Base-by-base conservation (phyloP, 202 grass and related monocot genomes). In the Elaeis oleifera region DNA sequence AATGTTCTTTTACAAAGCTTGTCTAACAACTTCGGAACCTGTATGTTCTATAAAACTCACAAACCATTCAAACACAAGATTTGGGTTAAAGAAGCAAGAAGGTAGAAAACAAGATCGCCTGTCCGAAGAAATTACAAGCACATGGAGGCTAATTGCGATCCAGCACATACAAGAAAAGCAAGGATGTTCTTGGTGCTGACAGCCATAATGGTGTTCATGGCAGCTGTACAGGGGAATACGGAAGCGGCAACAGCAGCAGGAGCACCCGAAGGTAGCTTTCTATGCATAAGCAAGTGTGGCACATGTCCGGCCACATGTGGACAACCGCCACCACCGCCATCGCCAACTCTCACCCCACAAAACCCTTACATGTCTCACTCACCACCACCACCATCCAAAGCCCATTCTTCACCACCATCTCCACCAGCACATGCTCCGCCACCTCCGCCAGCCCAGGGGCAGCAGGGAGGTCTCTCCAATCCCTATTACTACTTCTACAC, bases 401-500 rank as follows among this genome's bases (percentile, higher is more conserved):
- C 59, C 54, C 13, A 25, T 24, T 56, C 77, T 0, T 29, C 82
- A 0, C 59, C 72, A 6, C 62, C 77, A 0, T 13, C 71, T 9
- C 16, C 65, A 2, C 31, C 53, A 4, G 75, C 58, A 0, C 75
- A 69, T 64, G 55, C 71, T 58, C 82, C 75, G 15, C 74, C 74
- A 9, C 78, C 78, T 1, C 51, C 83, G 15, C 61, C 70, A 5
- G 51, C 60, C 3, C 77, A 71, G 5, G 81, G 75, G 26, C 26
- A 32, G 17, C 25, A 4, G 1, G 58, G 58, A 4, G 58, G 58
- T 16, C 16, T 58, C 14, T 65, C 69, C 17, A 81, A 82, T 72
- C 84, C 79, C 16, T 95, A 95, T 56, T 95, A 95, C 68, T 95
- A 95, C 57, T 78, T 95, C 63, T 95, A 85, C 79, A 80, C 87